Evolutionary conservation across 2,329 filamentous ascomycete genomes (phyloP).

Genomic region (Rhinocladiella mackenziei): DNA sequence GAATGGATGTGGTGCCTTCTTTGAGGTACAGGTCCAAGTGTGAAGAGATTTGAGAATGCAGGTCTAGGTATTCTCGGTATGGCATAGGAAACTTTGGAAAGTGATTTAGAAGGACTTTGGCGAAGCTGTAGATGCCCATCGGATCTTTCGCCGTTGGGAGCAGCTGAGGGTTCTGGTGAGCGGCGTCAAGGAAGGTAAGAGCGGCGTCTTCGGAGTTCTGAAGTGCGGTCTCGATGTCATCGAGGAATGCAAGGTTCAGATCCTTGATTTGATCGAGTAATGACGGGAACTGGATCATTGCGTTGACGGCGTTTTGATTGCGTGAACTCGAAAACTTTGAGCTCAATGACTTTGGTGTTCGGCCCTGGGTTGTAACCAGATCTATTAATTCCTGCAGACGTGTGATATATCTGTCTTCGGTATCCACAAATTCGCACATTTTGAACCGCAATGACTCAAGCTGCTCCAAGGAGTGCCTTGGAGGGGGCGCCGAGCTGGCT

Average conservation of each 20-base stretch:
- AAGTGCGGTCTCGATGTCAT: constrained; percentile 69
- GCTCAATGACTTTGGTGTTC: constrained; percentile 62
- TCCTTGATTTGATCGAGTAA: constrained; percentile 76
- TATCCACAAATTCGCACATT: constrained; percentile 85
- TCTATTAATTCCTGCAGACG: constrained; percentile 82
- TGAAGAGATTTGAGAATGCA: constrained; percentile 80
- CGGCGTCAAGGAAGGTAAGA: constrained; percentile 51
- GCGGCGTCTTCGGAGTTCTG: constrained; percentile 81
- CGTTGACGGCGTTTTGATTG: constrained; percentile 29
- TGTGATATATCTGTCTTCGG: constrained; percentile 86
- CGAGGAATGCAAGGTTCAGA: constrained; percentile 75
- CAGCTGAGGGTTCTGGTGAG: constrained; percentile 45
- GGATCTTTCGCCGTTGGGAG: constrained; percentile 60
- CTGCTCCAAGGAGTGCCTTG: constrained; percentile 84
- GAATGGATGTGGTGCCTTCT: constrained; percentile 68
- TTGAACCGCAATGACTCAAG: constrained; percentile 82
- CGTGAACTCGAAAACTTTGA: constrained; percentile 51
- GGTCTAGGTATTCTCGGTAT: constrained; percentile 88
- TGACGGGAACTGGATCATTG: constrained; percentile 59
- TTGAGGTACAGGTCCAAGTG: constrained; percentile 73
- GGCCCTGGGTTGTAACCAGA: constrained; percentile 75
- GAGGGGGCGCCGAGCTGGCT: constrained; percentile 76
- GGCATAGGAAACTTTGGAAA: constrained; percentile 87
- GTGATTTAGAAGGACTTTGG: constrained; percentile 80
- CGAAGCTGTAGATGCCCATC: constrained; percentile 72